phyloP scores from a whole-genome alignment of 805 yeast species.

The Wickerhamiella parazyma region DNA sequence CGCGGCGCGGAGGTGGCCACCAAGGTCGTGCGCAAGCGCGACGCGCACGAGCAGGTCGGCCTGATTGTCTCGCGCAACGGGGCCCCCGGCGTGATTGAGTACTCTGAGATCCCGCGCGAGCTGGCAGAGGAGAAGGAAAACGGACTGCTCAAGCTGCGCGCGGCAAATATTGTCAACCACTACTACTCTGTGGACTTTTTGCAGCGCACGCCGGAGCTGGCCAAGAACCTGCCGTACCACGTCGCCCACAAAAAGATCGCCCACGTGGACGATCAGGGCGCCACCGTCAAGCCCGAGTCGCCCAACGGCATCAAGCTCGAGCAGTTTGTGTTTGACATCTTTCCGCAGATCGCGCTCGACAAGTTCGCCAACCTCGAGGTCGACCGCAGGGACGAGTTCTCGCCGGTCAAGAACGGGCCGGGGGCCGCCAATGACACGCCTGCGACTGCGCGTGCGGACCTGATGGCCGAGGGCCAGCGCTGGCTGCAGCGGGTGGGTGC shows the following conservation, averaged over 20 bases:
- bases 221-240: constrained; percentile 73
- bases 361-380: constrained; percentile 90
- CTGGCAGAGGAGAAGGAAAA: constrained; percentile 53
- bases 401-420: constrained; percentile 85
- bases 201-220: constrained; percentile 40
- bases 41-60: constrained; percentile 81
- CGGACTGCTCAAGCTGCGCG: constrained; percentile 57
- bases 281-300: constrained; percentile 43
- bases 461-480: constrained; percentile 49
- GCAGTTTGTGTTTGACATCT: constrained; percentile 93
- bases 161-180: constrained; percentile 96
- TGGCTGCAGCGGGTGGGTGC: constrained; percentile 75
- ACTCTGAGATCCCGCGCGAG: constrained; percentile 72
- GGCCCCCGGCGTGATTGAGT: constrained; percentile 84
- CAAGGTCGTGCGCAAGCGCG: constrained; percentile 87
- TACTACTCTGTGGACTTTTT: constrained; percentile 78
- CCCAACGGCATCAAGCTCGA: constrained; percentile 92
- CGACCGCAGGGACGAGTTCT: constrained; percentile 68
- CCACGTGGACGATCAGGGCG: constrained; percentile 35
- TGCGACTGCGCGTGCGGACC: constrained; percentile 57
- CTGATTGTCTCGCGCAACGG: constrained; percentile 51
- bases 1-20: constrained; percentile 67
- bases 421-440: constrained; percentile 79
- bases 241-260: constrained; percentile 86
- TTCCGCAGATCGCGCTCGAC: constrained; percentile 55